Base-by-base conservation (phyloP, 2,329 filamentous ascomycete genomes). In the Fusarium sp. region DNA sequence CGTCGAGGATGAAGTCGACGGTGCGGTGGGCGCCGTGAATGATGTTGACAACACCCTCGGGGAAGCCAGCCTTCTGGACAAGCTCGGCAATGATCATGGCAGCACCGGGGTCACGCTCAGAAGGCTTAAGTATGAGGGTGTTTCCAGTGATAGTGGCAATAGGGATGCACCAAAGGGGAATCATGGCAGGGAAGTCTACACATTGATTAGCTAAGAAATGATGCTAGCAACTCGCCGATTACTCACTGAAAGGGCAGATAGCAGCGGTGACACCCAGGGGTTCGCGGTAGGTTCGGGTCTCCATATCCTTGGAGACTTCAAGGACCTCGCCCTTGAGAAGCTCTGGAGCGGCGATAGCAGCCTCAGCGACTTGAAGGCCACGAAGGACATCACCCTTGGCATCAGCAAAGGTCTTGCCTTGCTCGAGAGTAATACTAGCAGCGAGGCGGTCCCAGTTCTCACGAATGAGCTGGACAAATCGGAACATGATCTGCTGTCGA, bases 271-370 rank as follows among this genome's bases (percentile, higher is more conserved):
- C 91, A 62, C 94, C 94, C 79, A 96, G 84, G 68, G 94, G 93
- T 87, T 96, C 94, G 71, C 90, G 89, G 82, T 96, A 96, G 68
- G 90, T 93, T 80, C 93, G 87, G 36, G 94, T 96, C 87, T 96
- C 94, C 94, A 96, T 96, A 79, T 96, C 94, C 87, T 94, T 95
- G 62, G 93, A 90, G 18, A 96, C 94, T 85, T 96, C 94, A 39
- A 96, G 87, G 50, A 96, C 87, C 84, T 96, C 93, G 44, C 94
- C 94, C 82, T 93, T 94, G 82, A 96, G 87, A 81, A 95, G 89
- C 77, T 94, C 94, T 1, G 94, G 93, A 62, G 94, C 94, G 55
- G 88, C 92, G 79, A 93, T 94, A 28, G 94, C 92, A 12, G 92
- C 93, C 86, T 96, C 94, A 6, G 94, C 94, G 32, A 96, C 94